Evolutionary conservation across 73 alveolate species (phyloP).

Genomic region (Breviolum minutum): DNA sequence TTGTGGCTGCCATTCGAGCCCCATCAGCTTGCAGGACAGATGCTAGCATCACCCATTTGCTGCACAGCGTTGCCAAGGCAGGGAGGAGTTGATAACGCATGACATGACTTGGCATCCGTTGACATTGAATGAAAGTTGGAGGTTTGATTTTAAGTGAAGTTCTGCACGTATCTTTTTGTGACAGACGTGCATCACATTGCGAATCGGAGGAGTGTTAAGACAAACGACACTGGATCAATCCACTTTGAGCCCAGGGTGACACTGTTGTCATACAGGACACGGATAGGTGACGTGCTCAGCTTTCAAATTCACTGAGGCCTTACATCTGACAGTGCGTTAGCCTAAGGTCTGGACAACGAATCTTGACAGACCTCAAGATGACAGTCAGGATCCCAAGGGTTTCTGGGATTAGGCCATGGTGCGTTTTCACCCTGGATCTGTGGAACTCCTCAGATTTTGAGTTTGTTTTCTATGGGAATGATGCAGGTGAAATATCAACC

Average conservation of each 20-base stretch:
- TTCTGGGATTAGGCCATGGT: background rate
- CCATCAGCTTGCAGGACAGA: background rate
- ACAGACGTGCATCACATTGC: no score
- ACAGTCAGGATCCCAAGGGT: background rate
- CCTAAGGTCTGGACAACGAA: conserved; percentile 31
- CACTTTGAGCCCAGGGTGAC: conserved; percentile 6
- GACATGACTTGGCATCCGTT: no score
- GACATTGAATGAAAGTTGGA: no score
- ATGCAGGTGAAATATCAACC: no score
- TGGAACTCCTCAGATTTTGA: background rate
- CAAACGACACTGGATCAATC: no score
- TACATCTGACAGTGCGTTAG: background rate
- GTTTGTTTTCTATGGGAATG: no score
- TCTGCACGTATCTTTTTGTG: no score
- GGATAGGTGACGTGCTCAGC: background rate
- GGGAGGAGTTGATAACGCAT: background rate
- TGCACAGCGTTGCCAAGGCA: conserved; percentile 42
- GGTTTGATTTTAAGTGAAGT: no score
- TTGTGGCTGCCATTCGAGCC: background rate
- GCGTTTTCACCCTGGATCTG: background rate
- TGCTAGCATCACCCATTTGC: conserved; percentile 51
- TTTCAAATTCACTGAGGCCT: background rate
- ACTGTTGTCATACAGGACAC: conserved; percentile 28
- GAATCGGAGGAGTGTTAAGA: no score
- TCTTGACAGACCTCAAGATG: conserved; percentile 62